Evolutionary conservation across 176 grass and related monocot genomes (phyloP).

Genomic region (Ampelocalamus luodianensis): DNA sequence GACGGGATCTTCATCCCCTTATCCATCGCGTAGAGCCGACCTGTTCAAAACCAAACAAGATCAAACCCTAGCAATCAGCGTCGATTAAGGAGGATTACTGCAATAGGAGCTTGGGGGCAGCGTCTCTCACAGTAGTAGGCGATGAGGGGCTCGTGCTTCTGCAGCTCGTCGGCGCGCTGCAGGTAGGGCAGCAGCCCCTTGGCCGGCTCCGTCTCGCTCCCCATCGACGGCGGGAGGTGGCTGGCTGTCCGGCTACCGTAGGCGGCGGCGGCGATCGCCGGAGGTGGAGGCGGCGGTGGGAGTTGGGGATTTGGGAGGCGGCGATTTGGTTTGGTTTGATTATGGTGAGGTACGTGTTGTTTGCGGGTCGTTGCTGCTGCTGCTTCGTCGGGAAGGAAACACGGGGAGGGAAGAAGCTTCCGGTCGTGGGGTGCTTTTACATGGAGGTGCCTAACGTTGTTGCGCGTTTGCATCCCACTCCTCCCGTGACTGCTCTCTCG

Average conservation of each 20-base stretch:
- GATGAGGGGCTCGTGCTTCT: conserved; percentile 99
- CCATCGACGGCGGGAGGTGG: conserved; percentile 43
- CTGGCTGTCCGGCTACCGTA: background rate
- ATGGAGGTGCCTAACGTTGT: background rate
- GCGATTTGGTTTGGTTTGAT: conserved; percentile 31
- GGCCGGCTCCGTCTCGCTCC: conserved; percentile 78
- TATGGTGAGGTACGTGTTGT: background rate
- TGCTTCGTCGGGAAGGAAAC: conserved; percentile 43
- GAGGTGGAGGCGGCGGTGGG: background rate
- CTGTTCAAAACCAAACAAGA: conserved; percentile 45
- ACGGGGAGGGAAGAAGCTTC: conserved; percentile 22
- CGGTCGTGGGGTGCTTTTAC: conserved; percentile 34
- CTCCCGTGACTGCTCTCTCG: background rate
- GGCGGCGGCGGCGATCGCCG: background rate
- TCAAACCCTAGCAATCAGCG: conserved; percentile 36
- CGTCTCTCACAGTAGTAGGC: conserved; percentile 88
- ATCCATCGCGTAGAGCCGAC: conserved; percentile 95
- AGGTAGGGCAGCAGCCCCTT: conserved; percentile 95
- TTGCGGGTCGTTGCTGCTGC: conserved; percentile 15
- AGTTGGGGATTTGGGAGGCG: background rate
- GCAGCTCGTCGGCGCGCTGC: conserved; percentile 95
- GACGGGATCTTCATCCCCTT: conserved; percentile 72
- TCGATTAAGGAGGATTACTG: background rate
- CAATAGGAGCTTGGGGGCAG: background rate
- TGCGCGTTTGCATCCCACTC: background rate